Evolutionary conservation across 1,139 yeast species (phyloP), one percentile per base, ranked within the genome.

Genomic region (Yamadazyma triangularis): DNA sequence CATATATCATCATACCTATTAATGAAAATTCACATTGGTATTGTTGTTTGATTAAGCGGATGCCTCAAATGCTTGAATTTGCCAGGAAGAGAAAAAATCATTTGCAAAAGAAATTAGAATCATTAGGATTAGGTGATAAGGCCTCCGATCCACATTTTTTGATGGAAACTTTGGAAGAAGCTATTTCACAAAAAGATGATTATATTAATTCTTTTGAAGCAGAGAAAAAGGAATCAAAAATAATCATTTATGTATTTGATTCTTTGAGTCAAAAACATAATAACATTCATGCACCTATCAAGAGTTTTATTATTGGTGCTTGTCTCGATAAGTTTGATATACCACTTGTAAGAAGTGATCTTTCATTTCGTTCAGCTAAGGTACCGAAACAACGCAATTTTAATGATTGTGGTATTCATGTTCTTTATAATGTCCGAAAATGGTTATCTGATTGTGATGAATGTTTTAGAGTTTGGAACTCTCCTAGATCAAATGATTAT

Each of bases 361-460:
- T 77, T 12, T 45, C 57, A 15, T 56, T 68, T 20, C 56, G 65
- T 32, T 60, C 66, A 4, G 82, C 84, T 4, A 51, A 61, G 18
- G 94, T 88, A 0, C 96, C 96, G 0, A 78, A 73, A 39, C 99
- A 93, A 50, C 78, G 79, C 29, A 93, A 93, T 51, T 79, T 80
- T 56, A 86, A 89, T 49, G 98, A 93, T 53, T 93, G 99, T 60
- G 99, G 99, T 1, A 77, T 93, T 14, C 96, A 86, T 58, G 84
- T 91, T 4, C 80, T 93, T 15, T 82, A 82, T 47, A 91, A 86
- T 47, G 73, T 85, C 10, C 70, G 74, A 38, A 74, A 72, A 44
- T 83, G 89, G 62, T 61, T 86, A 30, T 58, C 63, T 23, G 57
- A 70, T 28, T 77, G 80, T 0, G 50, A 51, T 0, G 61, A 51